Base-by-base conservation (phyloP, 208 protist genomes). In the Acanthamoeba culbertsoni region DNA sequence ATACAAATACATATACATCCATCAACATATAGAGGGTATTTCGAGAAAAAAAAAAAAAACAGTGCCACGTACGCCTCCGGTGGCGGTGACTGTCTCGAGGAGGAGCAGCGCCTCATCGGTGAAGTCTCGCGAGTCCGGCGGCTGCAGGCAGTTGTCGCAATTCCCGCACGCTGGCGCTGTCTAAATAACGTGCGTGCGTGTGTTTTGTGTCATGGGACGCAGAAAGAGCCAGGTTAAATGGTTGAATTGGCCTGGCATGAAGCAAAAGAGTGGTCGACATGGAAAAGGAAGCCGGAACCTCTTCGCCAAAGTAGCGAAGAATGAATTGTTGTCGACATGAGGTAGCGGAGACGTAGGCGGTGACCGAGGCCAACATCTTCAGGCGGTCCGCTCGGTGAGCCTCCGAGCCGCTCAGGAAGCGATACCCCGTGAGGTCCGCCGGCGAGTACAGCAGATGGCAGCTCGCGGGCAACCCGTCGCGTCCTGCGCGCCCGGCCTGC, bases 401-500 rank as follows among this genome's bases (percentile, higher is more conserved):
- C n/a, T 86, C 75, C 8, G 75, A 43, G 23, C 42, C 42, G 12
- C n/a, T 8, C n/a, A 62, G 26, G 48, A 59, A 86, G 8, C 45
- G 42, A 26, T 86, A 86, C 42, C 45, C 45, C 8, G 75, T 31
- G 12, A 86, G 14, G 73, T 95, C 94, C 37, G n/a, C 33, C 33
- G 31, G 40, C 31, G 57, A 42, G 53, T 92, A 95, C 26, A 91
- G 51, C 55, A 94, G 26, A 26, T 94, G 45, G 51, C 63, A 92
- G 35, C 57, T 59, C 3, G 93, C 16, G 5, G 63, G 26, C 26
- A 71, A 18, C 23, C 95, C 95, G 71, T 96, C 95, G 42, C 95
- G 43, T 28, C 95, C 95, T 23, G 91, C 94, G 65, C 95, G 40
- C 28, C 95, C 95, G 31, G 90, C 92, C 84, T 94, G 89, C 73